These are phyloP conservation scores for Diaporthe sp. DNA, from an alignment of 2,329 filamentous ascomycete species.

Conservation along the genomic window DNA sequence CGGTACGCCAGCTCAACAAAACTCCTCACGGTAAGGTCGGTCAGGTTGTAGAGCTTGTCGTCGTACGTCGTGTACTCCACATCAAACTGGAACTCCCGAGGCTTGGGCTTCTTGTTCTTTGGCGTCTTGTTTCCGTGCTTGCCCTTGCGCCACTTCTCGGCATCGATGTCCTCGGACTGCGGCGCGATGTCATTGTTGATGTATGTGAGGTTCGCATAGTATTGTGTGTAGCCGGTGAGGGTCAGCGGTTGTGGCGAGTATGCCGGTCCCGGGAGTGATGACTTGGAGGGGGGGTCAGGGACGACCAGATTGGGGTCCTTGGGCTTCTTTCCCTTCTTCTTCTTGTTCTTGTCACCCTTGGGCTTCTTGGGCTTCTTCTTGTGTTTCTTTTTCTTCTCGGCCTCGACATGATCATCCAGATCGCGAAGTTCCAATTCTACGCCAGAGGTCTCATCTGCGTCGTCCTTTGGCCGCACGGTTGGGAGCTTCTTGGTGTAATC, in stretches of 20 bases:
- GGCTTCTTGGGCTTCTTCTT: slow-evolving; percentile 44
- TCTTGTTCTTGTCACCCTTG: slow-evolving; percentile 55
- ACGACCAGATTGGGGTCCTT: slow-evolving; percentile 71
- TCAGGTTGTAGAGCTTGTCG: slow-evolving; percentile 80
- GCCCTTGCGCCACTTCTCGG: slow-evolving; percentile 71
- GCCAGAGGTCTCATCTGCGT: background rate
- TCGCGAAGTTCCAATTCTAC: slow-evolving; percentile 44
- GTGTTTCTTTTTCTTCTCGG: slow-evolving; percentile 51
- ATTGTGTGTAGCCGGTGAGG: slow-evolving; percentile 86
- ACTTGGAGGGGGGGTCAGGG: slow-evolving; percentile 80
- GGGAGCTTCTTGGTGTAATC: slow-evolving; percentile 45
- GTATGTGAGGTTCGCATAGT: slow-evolving; percentile 91
- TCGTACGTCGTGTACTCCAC: slow-evolving; percentile 88
- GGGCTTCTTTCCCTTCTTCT: slow-evolving; percentile 57
- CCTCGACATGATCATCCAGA: slow-evolving; percentile 39
- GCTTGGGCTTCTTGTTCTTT: slow-evolving; percentile 65
- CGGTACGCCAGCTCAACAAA: slow-evolving; percentile 83
- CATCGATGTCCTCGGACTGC: slow-evolving; percentile 41
- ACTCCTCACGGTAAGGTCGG: slow-evolving; percentile 87
- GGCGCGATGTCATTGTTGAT: slow-evolving; percentile 80
- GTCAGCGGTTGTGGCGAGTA: slow-evolving; percentile 89
- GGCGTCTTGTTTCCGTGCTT: slow-evolving; percentile 72
- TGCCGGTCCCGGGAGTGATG: slow-evolving; percentile 84
- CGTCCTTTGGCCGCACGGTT: slow-evolving; percentile 1
- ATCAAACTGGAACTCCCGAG: slow-evolving; percentile 78